Evolutionary conservation across 345 rosid genomes (phyloP).

Genomic region (Arabis alpina): DNA sequence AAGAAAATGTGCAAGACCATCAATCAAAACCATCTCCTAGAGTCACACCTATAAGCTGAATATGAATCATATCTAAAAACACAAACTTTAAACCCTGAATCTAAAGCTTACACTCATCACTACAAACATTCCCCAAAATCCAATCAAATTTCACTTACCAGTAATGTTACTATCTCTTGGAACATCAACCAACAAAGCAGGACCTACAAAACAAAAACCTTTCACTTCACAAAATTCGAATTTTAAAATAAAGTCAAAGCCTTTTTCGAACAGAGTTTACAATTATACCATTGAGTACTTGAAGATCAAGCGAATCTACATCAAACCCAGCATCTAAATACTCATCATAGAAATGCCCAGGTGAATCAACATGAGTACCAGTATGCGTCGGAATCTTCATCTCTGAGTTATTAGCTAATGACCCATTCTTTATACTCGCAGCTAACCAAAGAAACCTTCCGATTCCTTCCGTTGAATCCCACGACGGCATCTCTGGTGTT

Average conservation of each 20-base stretch:
- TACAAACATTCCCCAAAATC: no score
- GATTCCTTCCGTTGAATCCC: conserved; percentile 50
- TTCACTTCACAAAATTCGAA: background rate
- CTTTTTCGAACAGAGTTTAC: background rate
- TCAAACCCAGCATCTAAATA: conserved; percentile 89
- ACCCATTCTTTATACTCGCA: conserved; percentile 83
- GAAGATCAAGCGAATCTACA: conserved; percentile 84
- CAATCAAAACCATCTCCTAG: no score
- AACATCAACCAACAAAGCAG: conserved; percentile 63
- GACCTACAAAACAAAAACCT: no score
- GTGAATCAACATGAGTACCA: conserved; percentile 93
- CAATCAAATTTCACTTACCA: conserved; percentile 43
- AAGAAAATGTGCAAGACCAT: no score
- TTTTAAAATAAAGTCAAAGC: background rate
- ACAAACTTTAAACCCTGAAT: no score
- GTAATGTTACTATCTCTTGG: conserved; percentile 60
- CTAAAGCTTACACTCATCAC: no score
- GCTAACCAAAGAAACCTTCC: conserved; percentile 74
- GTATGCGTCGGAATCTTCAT: conserved; percentile 80
- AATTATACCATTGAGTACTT: conserved; percentile 59
- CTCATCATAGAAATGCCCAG: conserved; percentile 75
- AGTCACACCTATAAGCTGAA: no score
- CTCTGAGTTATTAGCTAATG: conserved; percentile 68
- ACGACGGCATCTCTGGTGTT: conserved; percentile 61
- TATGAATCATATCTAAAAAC: no score